Evolutionary conservation across 2,329 filamentous ascomycete genomes (phyloP).

Genomic region (Pyrenophora seminiperda): DNA sequence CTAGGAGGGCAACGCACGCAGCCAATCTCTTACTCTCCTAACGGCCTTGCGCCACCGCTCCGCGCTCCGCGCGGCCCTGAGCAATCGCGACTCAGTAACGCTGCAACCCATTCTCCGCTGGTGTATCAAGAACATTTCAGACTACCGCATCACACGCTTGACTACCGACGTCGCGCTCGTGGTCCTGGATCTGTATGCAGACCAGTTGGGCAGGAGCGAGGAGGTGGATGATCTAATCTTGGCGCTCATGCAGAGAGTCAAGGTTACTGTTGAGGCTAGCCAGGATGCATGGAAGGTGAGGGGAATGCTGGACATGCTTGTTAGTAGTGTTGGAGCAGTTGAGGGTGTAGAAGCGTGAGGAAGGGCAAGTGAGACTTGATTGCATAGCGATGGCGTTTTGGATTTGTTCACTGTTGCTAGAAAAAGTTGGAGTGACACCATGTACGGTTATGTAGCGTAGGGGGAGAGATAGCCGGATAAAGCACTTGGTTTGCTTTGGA

Average conservation of each 20-base stretch:
- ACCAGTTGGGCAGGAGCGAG: slow-evolving; percentile 73
- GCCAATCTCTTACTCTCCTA: slow-evolving; percentile 72
- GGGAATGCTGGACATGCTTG: slow-evolving; percentile 85
- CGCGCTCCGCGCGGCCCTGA: slow-evolving; percentile 59
- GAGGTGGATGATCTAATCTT: slow-evolving; percentile 74
- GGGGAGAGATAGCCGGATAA: slow-evolving; percentile 15
- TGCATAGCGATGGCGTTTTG: slow-evolving; percentile 49
- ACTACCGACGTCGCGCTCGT: slow-evolving; percentile 83
- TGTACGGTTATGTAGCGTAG: neutral
- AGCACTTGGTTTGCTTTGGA: slow-evolving; percentile 26
- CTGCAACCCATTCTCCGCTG: slow-evolving; percentile 84
- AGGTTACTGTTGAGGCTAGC: slow-evolving; percentile 78
- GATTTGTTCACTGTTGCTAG: slow-evolving; percentile 13
- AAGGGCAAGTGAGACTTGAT: slow-evolving; percentile 9
- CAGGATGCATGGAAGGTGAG: slow-evolving; percentile 80
- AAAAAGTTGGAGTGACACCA: slow-evolving; percentile 2
- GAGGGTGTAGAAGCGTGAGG: slow-evolving; percentile 21
- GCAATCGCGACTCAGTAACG: slow-evolving; percentile 77
- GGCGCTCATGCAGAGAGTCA: slow-evolving; percentile 71
- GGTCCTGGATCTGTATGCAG: slow-evolving; percentile 84
- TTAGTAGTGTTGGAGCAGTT: slow-evolving; percentile 59
- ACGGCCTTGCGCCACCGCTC: slow-evolving; percentile 48
- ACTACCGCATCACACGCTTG: slow-evolving; percentile 79
- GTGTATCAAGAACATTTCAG: slow-evolving; percentile 78
- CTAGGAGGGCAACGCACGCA: slow-evolving; percentile 36